phyloP scores from a whole-genome alignment of 2,329 filamentous ascomycete species.

The Cryphonectria nitschkei region DNA sequence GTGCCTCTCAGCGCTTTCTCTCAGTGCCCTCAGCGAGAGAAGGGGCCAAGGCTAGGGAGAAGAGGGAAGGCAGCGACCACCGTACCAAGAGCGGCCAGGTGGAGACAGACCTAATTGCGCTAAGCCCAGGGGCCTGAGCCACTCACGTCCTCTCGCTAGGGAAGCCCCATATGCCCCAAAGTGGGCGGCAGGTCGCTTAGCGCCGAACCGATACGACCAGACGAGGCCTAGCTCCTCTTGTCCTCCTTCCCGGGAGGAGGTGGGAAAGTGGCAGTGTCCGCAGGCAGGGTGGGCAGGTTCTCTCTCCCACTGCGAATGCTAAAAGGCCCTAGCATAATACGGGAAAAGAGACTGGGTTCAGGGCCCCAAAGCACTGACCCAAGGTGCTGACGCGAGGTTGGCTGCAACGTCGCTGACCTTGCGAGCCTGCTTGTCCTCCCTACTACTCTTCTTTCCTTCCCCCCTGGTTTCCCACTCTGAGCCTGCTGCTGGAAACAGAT shows the following conservation, averaged over 20 bases:
- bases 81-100: not conserved
- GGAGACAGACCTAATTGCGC: not conserved
- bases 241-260: not conserved
- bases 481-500: not conserved
- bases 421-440: not conserved
- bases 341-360: not conserved
- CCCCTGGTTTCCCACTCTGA: not conserved
- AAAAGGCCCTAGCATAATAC: not conserved
- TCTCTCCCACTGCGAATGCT: not conserved
- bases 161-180: not conserved
- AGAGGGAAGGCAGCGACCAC: conserved; percentile 2
- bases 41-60: not conserved
- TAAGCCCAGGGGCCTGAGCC: not conserved
- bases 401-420: not conserved
- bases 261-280: not conserved
- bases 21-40: not conserved
- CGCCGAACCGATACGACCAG: not conserved
- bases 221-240: conserved; percentile 3
- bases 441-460: not conserved
- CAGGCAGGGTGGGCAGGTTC: not conserved
- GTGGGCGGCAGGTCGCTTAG: not conserved
- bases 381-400: conserved; percentile 1
- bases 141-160: not conserved
- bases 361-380: not conserved
- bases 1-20: not conserved